Base-by-base conservation (phyloP, 441 rosid genomes). In the Brassica hybrid region DNA sequence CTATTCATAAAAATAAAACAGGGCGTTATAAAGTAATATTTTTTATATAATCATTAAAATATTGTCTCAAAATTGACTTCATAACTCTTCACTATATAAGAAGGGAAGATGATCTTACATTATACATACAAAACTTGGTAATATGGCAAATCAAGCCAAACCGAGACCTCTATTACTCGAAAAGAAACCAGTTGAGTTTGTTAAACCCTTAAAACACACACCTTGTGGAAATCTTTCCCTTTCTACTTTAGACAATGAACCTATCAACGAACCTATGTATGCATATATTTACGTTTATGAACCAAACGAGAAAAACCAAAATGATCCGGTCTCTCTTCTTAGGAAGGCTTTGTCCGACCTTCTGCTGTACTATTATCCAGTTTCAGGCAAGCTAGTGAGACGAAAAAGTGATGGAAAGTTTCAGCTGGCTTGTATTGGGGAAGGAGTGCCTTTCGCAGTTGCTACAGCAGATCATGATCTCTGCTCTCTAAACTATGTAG, bases 161-260 rank as follows among this genome's bases (percentile, higher is more conserved):
- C 18, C 19, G 0, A 48, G 2, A 16, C 64, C 45, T 54, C 58
- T 76, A 50, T 0, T 3, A 17, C 68, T 69, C 0, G 5, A 69
- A 27, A 69, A 34, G 66, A 13, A 70, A 23, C 7, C 61, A 7
- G 0, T 16, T 13, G 80, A 76, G 67, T 41, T 83, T 12, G 30
- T 83, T 7, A 81, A 81, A 73, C 86, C 90, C 45, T 82, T 81
- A 61, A 81, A 82, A 57, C 86, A 79, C 6, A 85, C 72, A 10
- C 88, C 85, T 43, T 70, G 21, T 6, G 76, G 70, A 41, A 48
- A 30, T 43, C 88, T 88, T 6, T 76, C 83, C 50, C 75, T 86
- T 23, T 86, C 89, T 65, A 76, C 85, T 45, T 69, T 86, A 27
- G 88, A 88, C 79, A 86, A 79, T n/a, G 79, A 85, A 63, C 72